Base-by-base conservation (phyloP, 2,329 filamentous ascomycete species). In the Albifimbria verrucaria region DNA sequence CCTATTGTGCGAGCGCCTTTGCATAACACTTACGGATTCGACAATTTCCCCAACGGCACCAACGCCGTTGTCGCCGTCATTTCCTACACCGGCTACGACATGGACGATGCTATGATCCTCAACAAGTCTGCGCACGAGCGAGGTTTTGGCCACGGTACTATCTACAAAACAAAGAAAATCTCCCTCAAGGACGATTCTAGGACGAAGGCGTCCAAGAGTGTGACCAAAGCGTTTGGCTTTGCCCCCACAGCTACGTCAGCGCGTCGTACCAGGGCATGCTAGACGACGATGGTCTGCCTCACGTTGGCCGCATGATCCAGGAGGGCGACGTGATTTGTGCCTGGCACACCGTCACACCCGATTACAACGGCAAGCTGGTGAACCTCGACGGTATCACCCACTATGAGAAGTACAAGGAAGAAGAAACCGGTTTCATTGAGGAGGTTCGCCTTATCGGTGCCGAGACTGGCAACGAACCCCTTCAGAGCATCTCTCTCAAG, bases 21-120 rank as follows among this genome's bases (percentile, higher is more conserved):
- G 44, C 92, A 99, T 75, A 97, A 97, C 65, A 88, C 90, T 20
- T 99, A 99, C 66, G 94, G 93, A 20, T 86, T 97, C 55, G 94
- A 99, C 75, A 97, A 97, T 72, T 99, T 97, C 71, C 94, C 94
- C 51, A 97, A 97, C 68, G 94, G 94, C 24, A 92, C 86, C 65
- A 99, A 99, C 65, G 91, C 92, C 9, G 86, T 97, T 39, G 94
- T 99, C 54, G 94, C 94, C 54, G 95, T 99, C 70, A 96, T 99
- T 58, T 97, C 93, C 1, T 99, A 99, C 72, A 97, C 93, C 2
- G 94, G 93, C 49, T 99, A 97, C 74, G 94, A 99, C 80, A 99
- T 99, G 94, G 94, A 99, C 79, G 94, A 99, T 75, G 94, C 94
- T 68, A 97, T 97, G 93, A 97, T 99, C 68, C 80, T 99, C 68